phyloP scores from a whole-genome alignment of 2,329 filamentous ascomycete species.

The Malbranchea cinnamomea region DNA sequence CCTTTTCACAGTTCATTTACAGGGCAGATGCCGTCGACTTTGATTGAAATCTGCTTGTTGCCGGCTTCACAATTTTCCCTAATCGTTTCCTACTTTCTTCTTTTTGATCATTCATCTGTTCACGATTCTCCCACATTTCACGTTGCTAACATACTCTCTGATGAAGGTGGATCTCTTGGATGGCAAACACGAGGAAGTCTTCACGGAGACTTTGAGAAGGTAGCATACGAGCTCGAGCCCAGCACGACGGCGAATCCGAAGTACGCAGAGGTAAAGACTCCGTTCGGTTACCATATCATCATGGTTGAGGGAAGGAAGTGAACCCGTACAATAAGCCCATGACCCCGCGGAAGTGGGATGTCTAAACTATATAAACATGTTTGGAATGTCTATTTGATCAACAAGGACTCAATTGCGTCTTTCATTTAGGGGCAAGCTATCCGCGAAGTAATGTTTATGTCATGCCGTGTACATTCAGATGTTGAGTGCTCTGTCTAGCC shows the following conservation, averaged over 20 bases:
- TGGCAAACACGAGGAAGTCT: constrained; percentile 47
- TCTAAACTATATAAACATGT: not conserved
- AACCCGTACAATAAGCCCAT: too few species aligned
- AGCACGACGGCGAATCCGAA: constrained; percentile 47
- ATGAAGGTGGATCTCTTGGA: constrained; percentile 43
- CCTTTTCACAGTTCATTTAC: too few species aligned
- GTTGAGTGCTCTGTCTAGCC: too few species aligned
- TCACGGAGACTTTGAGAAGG: constrained; percentile 44
- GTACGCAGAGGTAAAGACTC: constrained; percentile 47
- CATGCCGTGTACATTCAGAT: too few species aligned
- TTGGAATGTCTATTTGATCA: too few species aligned
- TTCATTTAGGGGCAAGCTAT: too few species aligned
- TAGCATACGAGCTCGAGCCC: constrained; percentile 45
- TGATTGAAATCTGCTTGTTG: too few species aligned
- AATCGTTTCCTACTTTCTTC: too few species aligned
- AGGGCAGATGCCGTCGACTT: too few species aligned
- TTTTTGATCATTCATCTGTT: too few species aligned
- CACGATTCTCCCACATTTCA: not conserved
- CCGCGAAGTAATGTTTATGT: too few species aligned
- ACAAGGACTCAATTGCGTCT: too few species aligned
- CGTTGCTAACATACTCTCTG: not conserved
- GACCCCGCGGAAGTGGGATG: not conserved
- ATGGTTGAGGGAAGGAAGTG: constrained; percentile 53
- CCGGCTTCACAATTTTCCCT: not conserved
- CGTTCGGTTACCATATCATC: constrained; percentile 52